These are phyloP conservation scores for Phytophthora agathidicida DNA, from an alignment of 352 stramenopile genomes.

Conservation along the genomic window DNA sequence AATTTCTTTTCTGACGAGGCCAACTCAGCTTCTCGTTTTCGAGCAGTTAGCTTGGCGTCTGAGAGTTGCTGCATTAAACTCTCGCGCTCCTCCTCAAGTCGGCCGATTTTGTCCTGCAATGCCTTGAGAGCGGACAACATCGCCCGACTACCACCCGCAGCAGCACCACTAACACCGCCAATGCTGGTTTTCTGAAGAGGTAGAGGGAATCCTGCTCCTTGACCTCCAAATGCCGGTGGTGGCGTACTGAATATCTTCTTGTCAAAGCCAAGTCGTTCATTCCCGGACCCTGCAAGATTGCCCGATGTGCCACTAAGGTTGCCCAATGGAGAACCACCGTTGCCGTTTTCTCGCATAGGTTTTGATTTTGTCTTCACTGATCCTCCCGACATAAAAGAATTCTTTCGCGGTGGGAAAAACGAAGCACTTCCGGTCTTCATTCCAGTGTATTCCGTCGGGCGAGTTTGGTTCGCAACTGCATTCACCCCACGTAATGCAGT, in stretches of 20 bases:
- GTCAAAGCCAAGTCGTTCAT: constrained; percentile 27
- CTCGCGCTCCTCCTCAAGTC: constrained; percentile 71
- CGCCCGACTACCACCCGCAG: constrained; percentile 61
- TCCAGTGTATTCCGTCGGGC: constrained; percentile 24
- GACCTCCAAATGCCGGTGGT: constrained; percentile 4
- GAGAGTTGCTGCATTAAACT: constrained; percentile 64
- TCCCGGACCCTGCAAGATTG: background rate
- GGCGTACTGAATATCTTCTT: constrained; percentile 39
- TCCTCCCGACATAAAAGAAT: constrained; percentile 6
- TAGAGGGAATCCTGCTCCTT: constrained; percentile 8
- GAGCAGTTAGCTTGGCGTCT: constrained; percentile 51
- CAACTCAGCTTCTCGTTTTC: constrained; percentile 63
- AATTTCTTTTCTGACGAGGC: constrained; percentile 67
- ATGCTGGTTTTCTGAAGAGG: constrained; percentile 15
- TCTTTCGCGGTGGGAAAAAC: constrained; percentile 24
- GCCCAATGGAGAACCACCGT: background rate
- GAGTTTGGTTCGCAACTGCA: constrained; percentile 24
- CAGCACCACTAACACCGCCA: constrained; percentile 2
- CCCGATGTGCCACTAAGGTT: background rate
- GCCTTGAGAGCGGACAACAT: constrained; percentile 77
- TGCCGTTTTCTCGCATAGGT: constrained; percentile 15
- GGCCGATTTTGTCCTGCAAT: constrained; percentile 79
- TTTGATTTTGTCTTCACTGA: constrained; percentile 16
- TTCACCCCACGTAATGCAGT: constrained; percentile 19
- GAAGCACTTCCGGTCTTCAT: constrained; percentile 31